Evolutionary conservation across 345 rosid species (phyloP).

Genomic region (Draba incana): DNA sequence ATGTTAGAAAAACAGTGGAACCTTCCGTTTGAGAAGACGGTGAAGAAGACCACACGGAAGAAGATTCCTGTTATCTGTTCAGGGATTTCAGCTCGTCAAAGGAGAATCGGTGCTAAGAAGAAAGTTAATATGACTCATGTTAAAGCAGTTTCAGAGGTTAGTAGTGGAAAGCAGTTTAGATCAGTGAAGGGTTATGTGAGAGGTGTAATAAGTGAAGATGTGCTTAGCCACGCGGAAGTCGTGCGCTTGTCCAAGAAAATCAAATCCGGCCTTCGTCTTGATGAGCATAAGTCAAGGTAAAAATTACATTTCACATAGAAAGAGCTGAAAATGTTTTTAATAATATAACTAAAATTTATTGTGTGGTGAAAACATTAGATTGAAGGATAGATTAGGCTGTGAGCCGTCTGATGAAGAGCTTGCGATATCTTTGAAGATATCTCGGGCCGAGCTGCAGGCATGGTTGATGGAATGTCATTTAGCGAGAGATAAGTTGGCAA

Average conservation of each 20-base stretch:
- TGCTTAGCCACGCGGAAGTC: conserved; percentile 81
- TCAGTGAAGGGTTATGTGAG: conserved; percentile 72
- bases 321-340: neutral
- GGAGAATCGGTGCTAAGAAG: conserved; percentile 64
- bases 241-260: conserved; percentile 76
- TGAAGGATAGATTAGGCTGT: conserved; percentile 79
- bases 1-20: conserved; percentile 95
- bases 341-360: conserved; percentile 5
- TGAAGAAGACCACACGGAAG: conserved; percentile 38
- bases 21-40: conserved; percentile 67
- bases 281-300: conserved; percentile 82
- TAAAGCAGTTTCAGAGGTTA: conserved; percentile 41
- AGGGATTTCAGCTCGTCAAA: conserved; percentile 77
- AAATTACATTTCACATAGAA: neutral
- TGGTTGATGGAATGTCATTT: conserved; percentile 66
- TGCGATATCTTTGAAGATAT: conserved; percentile 74
- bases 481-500: conserved; percentile 92
- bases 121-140: conserved; percentile 41
- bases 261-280: conserved; percentile 75
- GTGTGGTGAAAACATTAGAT: conserved; percentile 51
- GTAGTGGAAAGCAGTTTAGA: conserved; percentile 47
- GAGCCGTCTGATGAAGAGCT: conserved; percentile 90
- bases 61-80: conserved; percentile 66
- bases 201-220: conserved; percentile 70
- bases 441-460: conserved; percentile 74